Evolutionary conservation across 2,329 filamentous ascomycete species (phyloP).

Genomic region (Monosporascus sp.): DNA sequence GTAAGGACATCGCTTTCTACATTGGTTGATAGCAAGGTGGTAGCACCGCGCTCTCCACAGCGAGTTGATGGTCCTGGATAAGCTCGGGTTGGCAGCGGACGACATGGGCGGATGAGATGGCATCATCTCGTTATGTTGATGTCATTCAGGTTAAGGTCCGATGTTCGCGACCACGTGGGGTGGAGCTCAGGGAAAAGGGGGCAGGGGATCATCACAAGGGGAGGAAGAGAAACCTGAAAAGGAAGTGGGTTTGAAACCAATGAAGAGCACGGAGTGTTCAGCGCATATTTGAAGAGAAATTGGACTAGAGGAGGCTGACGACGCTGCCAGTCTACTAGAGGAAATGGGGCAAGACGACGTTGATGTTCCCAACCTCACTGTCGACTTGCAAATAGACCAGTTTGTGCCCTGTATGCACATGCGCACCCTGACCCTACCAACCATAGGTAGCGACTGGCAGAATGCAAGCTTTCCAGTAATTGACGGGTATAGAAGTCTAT

Average conservation of each 20-base stretch:
- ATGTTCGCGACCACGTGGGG: neutral
- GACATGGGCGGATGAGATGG: neutral
- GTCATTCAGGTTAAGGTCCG: neutral
- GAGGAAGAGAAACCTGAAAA: neutral
- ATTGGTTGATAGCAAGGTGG: neutral
- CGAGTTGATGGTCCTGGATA: neutral
- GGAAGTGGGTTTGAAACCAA: neutral
- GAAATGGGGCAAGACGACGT: too few species aligned
- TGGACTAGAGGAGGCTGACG: neutral
- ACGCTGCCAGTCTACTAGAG: too few species aligned
- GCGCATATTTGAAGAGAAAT: neutral
- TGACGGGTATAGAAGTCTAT: too few species aligned
- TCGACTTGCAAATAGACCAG: too few species aligned
- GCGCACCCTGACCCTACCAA: too few species aligned
- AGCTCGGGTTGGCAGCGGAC: neutral
- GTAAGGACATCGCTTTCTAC: neutral
- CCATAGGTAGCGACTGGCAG: too few species aligned
- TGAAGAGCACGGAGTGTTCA: neutral
- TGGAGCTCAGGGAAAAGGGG: neutral
- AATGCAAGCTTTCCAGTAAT: too few species aligned
- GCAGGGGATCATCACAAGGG: neutral
- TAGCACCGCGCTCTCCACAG: neutral
- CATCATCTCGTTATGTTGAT: neutral
- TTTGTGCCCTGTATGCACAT: too few species aligned
- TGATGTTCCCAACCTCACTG: too few species aligned